Conservation (phyloP, 768 basidiomycete genomes). For the Pholiota molesta region DNA sequence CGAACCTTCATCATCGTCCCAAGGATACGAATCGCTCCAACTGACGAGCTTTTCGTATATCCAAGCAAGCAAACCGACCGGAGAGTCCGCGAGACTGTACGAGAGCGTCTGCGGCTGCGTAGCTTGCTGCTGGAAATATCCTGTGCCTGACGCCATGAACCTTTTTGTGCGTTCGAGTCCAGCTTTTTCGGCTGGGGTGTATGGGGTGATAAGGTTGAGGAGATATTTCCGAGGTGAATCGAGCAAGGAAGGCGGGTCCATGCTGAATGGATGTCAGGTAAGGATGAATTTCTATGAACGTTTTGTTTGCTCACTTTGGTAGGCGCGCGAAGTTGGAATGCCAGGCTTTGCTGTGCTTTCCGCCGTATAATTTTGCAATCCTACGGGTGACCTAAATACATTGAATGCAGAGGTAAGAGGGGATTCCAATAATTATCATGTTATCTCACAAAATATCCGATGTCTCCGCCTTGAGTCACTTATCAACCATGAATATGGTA, state of each 20-base stretch:
- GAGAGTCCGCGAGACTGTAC: constrained; percentile 61
- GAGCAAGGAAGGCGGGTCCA: constrained; percentile 21
- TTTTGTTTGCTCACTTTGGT: constrained; percentile 32
- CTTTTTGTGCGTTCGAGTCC: constrained; percentile 32
- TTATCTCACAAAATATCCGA: constrained; percentile 39
- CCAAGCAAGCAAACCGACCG: constrained; percentile 57
- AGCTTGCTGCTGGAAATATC: constrained; percentile 44
- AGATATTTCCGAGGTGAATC: constrained; percentile 27
- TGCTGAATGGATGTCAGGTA: constrained; percentile 35
- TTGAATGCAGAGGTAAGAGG: constrained; percentile 13
- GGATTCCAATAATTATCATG: constrained; percentile 17
- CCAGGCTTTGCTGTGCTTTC: constrained; percentile 49
- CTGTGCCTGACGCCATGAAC: constrained; percentile 33
- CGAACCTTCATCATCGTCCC: constrained; percentile 60
- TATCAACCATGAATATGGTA: not conserved
- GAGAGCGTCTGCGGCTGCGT: constrained; percentile 57
- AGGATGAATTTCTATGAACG: not conserved
- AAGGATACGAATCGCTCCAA: constrained; percentile 56
- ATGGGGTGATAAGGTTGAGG: constrained; percentile 25
- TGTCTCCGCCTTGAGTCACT: constrained; percentile 55
- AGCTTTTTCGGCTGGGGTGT: constrained; percentile 36
- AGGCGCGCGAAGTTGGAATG: constrained; percentile 55
- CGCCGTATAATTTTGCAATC: constrained; percentile 31
- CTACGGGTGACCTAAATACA: constrained; percentile 31
- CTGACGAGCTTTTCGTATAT: constrained; percentile 54